Conservation (phyloP, 1,139 yeast species). For the Eremothecium coryli region DNA sequence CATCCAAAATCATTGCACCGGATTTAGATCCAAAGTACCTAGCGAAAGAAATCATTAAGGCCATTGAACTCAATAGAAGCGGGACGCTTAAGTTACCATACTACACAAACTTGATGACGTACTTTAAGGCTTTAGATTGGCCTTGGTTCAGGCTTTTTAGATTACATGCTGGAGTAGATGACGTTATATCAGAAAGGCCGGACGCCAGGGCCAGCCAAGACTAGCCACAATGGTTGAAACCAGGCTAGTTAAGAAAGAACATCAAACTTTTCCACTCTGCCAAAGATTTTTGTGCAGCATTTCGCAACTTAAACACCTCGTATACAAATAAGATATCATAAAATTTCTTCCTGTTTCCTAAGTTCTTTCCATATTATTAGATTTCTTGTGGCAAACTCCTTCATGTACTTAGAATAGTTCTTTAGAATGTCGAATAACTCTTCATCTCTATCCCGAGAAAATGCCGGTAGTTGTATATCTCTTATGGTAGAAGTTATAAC, state of each 20-base stretch:
- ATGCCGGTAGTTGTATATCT: conserved; percentile 22
- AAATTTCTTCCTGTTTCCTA: conserved; percentile 13
- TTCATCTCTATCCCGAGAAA: conserved; percentile 24
- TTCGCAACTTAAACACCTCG: background rate
- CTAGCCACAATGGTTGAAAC: background rate
- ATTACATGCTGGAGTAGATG: conserved; percentile 6
- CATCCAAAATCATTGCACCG: conserved; percentile 70
- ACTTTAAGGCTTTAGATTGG: conserved; percentile 67
- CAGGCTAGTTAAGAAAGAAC: too few relatives aligned
- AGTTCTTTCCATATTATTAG: conserved; percentile 33
- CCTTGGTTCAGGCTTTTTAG: conserved; percentile 38
- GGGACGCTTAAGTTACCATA: conserved; percentile 68
- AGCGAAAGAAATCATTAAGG: conserved; percentile 48
- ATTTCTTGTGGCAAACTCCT: conserved; percentile 29
- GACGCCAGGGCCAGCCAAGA: background rate
- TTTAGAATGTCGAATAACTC: conserved; percentile 22
- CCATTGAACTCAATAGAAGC: conserved; percentile 50
- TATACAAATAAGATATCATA: conserved; percentile 2
- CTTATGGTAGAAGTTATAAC: conserved; percentile 28
- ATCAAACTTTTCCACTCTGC: background rate
- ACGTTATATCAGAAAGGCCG: background rate
- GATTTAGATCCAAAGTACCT: conserved; percentile 60
- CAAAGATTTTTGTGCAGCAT: background rate
- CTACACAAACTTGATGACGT: conserved; percentile 64
- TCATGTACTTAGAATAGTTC: conserved; percentile 26